phyloP scores from a whole-genome alignment of 2,329 filamentous ascomycete species.

The Graphiopsis chlorocephala region DNA sequence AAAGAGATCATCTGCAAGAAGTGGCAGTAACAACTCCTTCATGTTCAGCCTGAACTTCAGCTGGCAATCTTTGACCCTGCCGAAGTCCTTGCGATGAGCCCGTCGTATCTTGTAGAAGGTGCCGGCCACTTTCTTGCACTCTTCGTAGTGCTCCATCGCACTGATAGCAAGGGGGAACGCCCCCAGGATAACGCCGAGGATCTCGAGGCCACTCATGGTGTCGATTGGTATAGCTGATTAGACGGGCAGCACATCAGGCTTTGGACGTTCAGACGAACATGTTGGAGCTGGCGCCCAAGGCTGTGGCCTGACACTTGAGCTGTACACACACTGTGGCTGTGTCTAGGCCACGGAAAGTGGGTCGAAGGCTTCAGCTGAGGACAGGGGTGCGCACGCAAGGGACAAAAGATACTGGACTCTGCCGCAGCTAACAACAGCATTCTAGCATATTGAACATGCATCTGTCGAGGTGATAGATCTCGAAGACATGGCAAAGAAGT shows the following conservation, averaged over 20 bases:
- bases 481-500: background rate
- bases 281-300: background rate
- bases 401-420: background rate
- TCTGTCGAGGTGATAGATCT: too few relatives aligned
- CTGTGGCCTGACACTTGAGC: background rate
- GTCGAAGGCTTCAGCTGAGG: background rate
- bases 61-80: slow-evolving; percentile 27
- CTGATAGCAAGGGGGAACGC: slow-evolving; percentile 32
- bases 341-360: background rate
- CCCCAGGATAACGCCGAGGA: slow-evolving; percentile 32
- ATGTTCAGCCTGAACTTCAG: slow-evolving; percentile 27
- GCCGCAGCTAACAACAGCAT: background rate
- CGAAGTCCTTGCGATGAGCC: slow-evolving; percentile 27
- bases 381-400: background rate
- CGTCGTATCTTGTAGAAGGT: slow-evolving; percentile 30
- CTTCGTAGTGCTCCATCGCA: slow-evolving; percentile 30
- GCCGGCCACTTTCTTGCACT: slow-evolving; percentile 18
- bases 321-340: background rate
- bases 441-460: background rate
- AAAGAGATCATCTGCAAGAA: slow-evolving; percentile 27
- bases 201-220: slow-evolving; percentile 25
- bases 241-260: background rate
- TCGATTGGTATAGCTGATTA: background rate
- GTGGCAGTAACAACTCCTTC: slow-evolving; percentile 29
- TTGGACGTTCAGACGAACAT: background rate